These are phyloP conservation scores for Pseudonitzschia multiseries DNA, from an alignment of 108 stramenopile species.

Conservation along the genomic window DNA sequence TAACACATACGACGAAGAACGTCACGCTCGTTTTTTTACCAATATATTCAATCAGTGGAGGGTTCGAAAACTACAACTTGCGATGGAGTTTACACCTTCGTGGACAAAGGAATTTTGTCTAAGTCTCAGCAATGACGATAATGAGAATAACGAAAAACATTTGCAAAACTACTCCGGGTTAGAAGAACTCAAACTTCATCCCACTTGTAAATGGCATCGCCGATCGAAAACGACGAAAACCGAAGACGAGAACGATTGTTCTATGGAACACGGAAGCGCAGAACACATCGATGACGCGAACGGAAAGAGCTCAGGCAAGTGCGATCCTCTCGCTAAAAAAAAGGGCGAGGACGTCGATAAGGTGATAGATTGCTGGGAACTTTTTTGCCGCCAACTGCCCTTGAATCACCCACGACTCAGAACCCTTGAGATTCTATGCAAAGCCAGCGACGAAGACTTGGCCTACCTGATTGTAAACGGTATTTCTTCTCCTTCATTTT, in stretches of 20 bases:
- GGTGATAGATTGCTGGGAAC: neutral
- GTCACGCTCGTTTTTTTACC: neutral
- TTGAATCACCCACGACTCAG: neutral
- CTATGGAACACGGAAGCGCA: neutral
- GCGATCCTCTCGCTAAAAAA: neutral
- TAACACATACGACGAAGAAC: neutral
- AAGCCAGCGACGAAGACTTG: neutral
- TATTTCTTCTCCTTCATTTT: neutral
- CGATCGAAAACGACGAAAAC: neutral
- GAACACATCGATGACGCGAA: neutral
- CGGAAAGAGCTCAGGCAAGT: neutral
- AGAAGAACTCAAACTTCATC: constrained; percentile 5
- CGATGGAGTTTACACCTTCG: neutral
- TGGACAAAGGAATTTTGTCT: constrained; percentile 8
- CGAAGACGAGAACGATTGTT: neutral
- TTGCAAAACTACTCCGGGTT: neutral
- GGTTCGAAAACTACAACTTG: neutral
- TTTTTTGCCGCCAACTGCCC: neutral
- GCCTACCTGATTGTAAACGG: neutral
- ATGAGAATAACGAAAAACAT: neutral
- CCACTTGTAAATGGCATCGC: neutral
- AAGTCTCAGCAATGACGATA: neutral
- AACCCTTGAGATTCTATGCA: neutral
- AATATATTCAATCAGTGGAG: neutral
- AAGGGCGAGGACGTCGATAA: neutral